Evolutionary conservation across 169 alveolate genomes (phyloP), one percentile per base, ranked within the genome.

Genomic region (Cryptosporidium andersoni): DNA sequence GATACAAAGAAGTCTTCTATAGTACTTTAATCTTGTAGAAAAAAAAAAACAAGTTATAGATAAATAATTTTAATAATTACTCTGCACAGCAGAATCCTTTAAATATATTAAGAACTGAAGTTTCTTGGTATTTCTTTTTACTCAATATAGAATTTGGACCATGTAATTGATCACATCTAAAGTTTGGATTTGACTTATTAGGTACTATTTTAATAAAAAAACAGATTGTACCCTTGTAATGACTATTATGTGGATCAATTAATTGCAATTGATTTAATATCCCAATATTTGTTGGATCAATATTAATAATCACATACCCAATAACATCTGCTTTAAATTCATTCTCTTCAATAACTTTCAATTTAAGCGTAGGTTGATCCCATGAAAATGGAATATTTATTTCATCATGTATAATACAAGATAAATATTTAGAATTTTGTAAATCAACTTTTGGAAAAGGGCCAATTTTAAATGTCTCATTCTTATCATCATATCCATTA

Each of bases 71-170:
- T 2, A 52, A 34, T 40, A 40, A 12, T 36, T 58, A 74, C 16
- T 74, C 85, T 25, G 67, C 64, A 60, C 85, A 74, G 58, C 85
- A 74, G 39, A 74, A 74, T 6, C 85, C 85, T 36, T 45, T 74
- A 34, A 74, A 74, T n/a, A 55, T 25, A 60, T 74, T 62, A n/a
- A 74, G 48, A 12, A 74, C 47, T 9, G 85, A 74, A 62, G 42
- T 16, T 9, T 74, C 85, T 12, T 74, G 55, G n/a, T 6, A 9
- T 8, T 58, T 16, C 40, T 68, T 74, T 34, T 63, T 74, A n/a
- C 55, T 74, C 60, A 74, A 16, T 36, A 74, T 74, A 9, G 85
- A 74, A 49, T 74, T 74, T 45, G 85, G 85, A 52, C 85, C 85
- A 34, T 74, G 55, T 3, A 74, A 58, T 58, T 74, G 85, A 7